Base-by-base conservation (phyloP, 768 basidiomycete genomes). In the Leccinellum luteum region DNA sequence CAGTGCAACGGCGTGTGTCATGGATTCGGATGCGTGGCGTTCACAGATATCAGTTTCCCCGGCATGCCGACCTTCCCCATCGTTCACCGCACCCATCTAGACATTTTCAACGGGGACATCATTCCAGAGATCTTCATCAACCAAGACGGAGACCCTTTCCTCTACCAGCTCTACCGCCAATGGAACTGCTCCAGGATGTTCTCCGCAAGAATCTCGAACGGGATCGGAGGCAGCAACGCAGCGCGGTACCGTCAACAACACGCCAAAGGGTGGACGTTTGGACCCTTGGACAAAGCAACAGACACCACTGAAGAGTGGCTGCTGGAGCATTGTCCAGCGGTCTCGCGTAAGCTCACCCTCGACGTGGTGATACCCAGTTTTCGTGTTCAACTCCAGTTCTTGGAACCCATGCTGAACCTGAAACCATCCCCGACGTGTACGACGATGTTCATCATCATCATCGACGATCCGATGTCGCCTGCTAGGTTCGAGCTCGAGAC, bases 41-140 rank as follows among this genome's bases (percentile, higher is more conserved):
- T 86, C 68, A 82, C 77, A 6, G 82, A 85, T 59, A 70, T 66
- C 17, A 73, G 76, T 9, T 85, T 84, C 61, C 81, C 79, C 0
- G 85, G 82, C 0, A 84, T 85, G 81, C 83, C 83, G 0, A 85
- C 83, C 0, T 85, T 85, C 60, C 85, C 85, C 1, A 73, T 85
- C 51, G 51, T 86, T 45, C 81, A 84, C 56, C 76, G 78, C 25
- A 79, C 71, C 0, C 85, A 86, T 61, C 70, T 86, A 66, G 78
- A 83, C 30, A 79, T 84, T 45, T 85, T 86, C 60, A 56, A 67
- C 0, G 81, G 82, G 5, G 66, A 75, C 12, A 73, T 85, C 23
- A 64, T 86, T 14, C 84, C 84, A 0, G 71, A 79, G 14, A 60
- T 69, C 23, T 85, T 85, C 65, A 65, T 83, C 44, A 84, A 85